These are phyloP conservation scores for Pinus albicaulis DNA, from an alignment of 75 land plant species.

Conservation along the genomic window DNA sequence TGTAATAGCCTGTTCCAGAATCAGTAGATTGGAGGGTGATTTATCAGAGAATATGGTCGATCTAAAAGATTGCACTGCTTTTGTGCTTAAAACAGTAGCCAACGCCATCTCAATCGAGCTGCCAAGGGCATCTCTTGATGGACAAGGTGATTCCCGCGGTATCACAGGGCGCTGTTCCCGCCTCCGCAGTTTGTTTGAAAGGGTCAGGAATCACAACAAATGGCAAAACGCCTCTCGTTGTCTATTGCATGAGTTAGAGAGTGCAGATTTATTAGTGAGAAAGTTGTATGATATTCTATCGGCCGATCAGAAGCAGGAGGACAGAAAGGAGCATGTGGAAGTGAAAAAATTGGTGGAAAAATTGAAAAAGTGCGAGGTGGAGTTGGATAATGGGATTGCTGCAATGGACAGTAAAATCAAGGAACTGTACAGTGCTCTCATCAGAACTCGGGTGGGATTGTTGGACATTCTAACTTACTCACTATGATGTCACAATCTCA, in stretches of 20 bases:
- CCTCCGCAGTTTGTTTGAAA: neutral
- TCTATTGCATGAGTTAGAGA: neutral
- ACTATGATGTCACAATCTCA: neutral
- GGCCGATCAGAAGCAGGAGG: too few relatives aligned
- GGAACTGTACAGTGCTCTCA: neutral
- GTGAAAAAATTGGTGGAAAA: neutral
- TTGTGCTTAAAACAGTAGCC: neutral
- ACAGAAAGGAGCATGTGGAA: neutral
- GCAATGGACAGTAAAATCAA: neutral
- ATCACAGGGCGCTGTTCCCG: neutral
- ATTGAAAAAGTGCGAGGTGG: neutral
- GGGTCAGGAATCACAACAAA: neutral
- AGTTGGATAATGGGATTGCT: neutral
- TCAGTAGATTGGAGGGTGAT: too few relatives aligned
- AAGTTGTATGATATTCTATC: neutral
- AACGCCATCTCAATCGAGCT: neutral
- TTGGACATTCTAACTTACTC: neutral
- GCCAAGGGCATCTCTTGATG: neutral
- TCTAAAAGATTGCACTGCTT: neutral
- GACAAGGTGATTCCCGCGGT: too few relatives aligned
- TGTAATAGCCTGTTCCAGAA: too few relatives aligned
- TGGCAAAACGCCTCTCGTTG: neutral
- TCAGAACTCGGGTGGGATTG: neutral
- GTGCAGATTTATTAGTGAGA: neutral
- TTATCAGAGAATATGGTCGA: neutral